These are phyloP conservation scores for Austropuccinia psidii DNA, from an alignment of 1,284 basidiomycete species.

Conservation along the genomic window DNA sequence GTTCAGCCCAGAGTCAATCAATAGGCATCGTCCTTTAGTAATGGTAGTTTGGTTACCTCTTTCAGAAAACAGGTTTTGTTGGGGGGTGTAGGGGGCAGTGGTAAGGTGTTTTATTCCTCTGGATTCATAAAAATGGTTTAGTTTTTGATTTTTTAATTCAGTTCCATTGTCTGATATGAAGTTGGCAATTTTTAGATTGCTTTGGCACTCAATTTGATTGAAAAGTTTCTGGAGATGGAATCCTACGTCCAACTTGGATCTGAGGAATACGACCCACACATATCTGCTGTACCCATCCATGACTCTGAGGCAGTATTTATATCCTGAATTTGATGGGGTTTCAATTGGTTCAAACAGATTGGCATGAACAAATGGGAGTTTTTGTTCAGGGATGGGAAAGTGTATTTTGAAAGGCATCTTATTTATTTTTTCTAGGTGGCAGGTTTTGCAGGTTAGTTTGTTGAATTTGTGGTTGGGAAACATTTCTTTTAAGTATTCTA, in stretches of 20 bases:
- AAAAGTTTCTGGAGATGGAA: no score
- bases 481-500: background rate
- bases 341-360: slow-evolving; percentile 10
- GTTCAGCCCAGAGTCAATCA: background rate
- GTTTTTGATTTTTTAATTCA: background rate
- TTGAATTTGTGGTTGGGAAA: background rate
- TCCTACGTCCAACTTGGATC: background rate
- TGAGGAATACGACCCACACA: background rate
- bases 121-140: background rate
- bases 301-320: slow-evolving; percentile 13
- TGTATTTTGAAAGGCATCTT: background rate
- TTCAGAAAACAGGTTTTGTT: slow-evolving; percentile 17
- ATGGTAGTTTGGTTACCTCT: slow-evolving; percentile 1
- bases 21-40: background rate
- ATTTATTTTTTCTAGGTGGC: slow-evolving; percentile 8
- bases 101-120: background rate
- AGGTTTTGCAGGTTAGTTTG: background rate
- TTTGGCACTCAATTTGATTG: no score
- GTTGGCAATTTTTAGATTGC: background rate
- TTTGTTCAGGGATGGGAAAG: background rate
- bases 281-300: background rate
- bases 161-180: slow-evolving; percentile 16
- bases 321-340: background rate
- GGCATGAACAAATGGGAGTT: background rate
- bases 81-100: slow-evolving; percentile 20